These are phyloP conservation scores for Eleusine coracana DNA, from an alignment of 176 grass and related monocot genomes.

Conservation along the genomic window DNA sequence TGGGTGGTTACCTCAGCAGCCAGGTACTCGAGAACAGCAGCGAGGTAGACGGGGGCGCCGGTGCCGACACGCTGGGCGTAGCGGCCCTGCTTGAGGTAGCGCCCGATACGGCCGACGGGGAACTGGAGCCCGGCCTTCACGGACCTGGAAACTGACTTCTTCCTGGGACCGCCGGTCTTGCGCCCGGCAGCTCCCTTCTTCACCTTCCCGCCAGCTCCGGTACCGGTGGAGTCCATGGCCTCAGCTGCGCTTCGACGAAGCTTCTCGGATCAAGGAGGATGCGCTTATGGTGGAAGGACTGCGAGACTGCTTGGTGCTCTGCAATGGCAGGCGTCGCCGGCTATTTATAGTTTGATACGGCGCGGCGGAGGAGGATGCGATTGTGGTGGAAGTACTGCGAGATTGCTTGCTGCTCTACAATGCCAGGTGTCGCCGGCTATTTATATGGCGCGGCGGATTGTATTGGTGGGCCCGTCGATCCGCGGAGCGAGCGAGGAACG, in stretches of 20 bases:
- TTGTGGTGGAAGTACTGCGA: neutral
- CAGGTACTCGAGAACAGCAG: constrained; percentile 80
- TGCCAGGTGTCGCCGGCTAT: neutral
- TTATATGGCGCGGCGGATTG: neutral
- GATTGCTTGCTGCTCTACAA: neutral
- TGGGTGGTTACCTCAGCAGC: constrained; percentile 53
- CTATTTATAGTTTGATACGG: too few relatives aligned
- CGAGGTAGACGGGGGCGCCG: constrained; percentile 76
- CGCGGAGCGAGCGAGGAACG: neutral
- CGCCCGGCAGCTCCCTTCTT: too few relatives aligned
- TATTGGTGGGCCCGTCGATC: constrained; percentile 46
- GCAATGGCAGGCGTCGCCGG: too few relatives aligned
- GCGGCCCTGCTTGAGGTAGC: constrained; percentile 75
- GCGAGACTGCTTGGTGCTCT: too few relatives aligned
- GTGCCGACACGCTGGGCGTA: constrained; percentile 64
- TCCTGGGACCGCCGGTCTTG: constrained; percentile 44
- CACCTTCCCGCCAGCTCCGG: too few relatives aligned
- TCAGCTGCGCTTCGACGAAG: neutral
- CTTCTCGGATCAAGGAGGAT: neutral
- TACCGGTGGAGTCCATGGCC: constrained; percentile 21
- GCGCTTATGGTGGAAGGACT: neutral
- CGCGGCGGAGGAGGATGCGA: neutral
- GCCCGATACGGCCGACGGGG: constrained; percentile 70
- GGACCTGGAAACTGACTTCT: constrained; percentile 57
- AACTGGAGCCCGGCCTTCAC: constrained; percentile 82